Conservation (phyloP, 148 eudicot genomes). For the Rhododendron ferrugineum region DNA sequence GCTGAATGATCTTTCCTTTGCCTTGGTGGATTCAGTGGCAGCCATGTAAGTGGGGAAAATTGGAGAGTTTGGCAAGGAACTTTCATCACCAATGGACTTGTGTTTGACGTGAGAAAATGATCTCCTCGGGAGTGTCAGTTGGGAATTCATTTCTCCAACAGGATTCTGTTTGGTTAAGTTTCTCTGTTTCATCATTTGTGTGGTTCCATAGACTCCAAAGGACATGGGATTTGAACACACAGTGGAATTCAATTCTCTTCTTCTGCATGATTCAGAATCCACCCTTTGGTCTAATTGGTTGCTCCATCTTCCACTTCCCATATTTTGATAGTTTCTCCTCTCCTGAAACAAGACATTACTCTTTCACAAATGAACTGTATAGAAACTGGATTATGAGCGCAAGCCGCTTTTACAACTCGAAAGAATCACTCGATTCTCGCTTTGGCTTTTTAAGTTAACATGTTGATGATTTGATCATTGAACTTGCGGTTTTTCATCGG, state of each 20-base stretch:
- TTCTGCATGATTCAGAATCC: conserved; percentile 20
- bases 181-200: conserved; percentile 21
- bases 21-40: conserved; percentile 72
- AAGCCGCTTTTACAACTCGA: not conserved
- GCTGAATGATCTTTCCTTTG: conserved; percentile 71
- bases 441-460: not conserved
- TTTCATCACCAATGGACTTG: conserved; percentile 33
- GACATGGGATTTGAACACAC: conserved; percentile 7
- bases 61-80: conserved; percentile 23
- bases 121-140: conserved; percentile 55
- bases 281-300: conserved; percentile 30
- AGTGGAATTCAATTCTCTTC: conserved; percentile 13
- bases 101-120: conserved; percentile 50
- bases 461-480: not conserved
- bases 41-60: conserved; percentile 71
- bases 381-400: not conserved
- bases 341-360: conserved; percentile 39
- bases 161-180: conserved; percentile 27
- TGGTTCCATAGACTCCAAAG: conserved; percentile 3
- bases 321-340: conserved; percentile 36
- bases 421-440: not conserved
- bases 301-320: conserved; percentile 37
- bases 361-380: not conserved
- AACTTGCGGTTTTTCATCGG: not conserved
- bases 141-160: conserved; percentile 41